Conservation (phyloP, 352 stramenopile genomes). For the Globisporangium apiculatum region DNA sequence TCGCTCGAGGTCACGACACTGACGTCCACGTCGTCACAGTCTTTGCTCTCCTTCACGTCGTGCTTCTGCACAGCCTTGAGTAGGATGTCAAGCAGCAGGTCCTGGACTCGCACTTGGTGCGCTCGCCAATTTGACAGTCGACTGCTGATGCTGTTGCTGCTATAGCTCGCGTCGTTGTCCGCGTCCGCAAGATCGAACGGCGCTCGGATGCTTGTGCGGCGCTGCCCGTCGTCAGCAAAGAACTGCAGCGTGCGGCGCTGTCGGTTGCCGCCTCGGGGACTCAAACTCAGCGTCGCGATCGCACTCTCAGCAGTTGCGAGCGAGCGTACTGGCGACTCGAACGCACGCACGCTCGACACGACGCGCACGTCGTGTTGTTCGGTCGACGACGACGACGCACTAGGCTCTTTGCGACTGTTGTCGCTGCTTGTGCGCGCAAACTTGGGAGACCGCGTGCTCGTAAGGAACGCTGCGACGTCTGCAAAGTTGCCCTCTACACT, state of each 20-base stretch:
- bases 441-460: conserved; percentile 40
- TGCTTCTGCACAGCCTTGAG: conserved; percentile 66
- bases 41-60: conserved; percentile 60
- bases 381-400: not conserved
- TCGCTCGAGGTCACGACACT: conserved; percentile 9
- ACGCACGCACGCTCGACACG: not conserved
- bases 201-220: not conserved
- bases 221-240: not conserved
- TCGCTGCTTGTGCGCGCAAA: conserved; percentile 25
- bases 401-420: not conserved
- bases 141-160: not conserved
- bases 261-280: conserved; percentile 8
- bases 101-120: conserved; percentile 43
- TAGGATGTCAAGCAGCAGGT: conserved; percentile 56
- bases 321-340: not conserved
- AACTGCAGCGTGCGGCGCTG: not conserved
- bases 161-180: not conserved
- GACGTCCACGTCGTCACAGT: conserved; percentile 27
- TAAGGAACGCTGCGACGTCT: conserved; percentile 56
- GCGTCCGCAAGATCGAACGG: not conserved
- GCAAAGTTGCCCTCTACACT: conserved; percentile 55
- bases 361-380: not conserved
- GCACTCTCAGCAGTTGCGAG: not conserved
- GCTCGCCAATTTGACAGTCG: conserved; percentile 3
- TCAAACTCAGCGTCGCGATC: conserved; percentile 10